These are phyloP conservation scores for Globisporangium rhizosaccharum DNA, from an alignment of 352 stramenopile species.

Conservation along the genomic window DNA sequence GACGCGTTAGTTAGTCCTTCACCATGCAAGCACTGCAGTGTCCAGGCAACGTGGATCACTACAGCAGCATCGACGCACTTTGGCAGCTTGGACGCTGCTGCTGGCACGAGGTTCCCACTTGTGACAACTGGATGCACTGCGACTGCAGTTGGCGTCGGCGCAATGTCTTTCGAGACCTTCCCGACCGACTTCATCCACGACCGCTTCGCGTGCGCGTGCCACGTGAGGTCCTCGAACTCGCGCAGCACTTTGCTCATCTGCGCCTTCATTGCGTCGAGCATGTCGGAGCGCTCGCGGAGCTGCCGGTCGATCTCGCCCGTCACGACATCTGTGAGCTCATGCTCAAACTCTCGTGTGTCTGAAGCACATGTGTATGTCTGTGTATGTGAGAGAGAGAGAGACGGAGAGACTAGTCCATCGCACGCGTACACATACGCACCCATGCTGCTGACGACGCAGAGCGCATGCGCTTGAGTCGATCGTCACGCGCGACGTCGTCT, in stretches of 20 bases:
- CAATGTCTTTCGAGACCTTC: conserved; percentile 26
- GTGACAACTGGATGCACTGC: conserved; percentile 32
- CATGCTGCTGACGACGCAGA: background rate
- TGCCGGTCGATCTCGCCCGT: conserved; percentile 57
- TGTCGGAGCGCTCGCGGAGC: conserved; percentile 39
- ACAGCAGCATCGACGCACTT: conserved; percentile 25
- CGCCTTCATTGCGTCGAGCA: conserved; percentile 53
- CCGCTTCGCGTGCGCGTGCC: conserved; percentile 45
- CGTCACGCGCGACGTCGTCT: too few relatives aligned
- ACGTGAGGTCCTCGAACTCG: conserved; percentile 65
- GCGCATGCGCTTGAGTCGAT: too few relatives aligned
- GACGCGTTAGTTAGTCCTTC: background rate
- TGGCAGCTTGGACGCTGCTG: conserved; percentile 24
- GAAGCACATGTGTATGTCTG: too few relatives aligned
- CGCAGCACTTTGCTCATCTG: conserved; percentile 65
- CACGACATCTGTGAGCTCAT: conserved; percentile 61
- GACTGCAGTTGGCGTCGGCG: conserved; percentile 13
- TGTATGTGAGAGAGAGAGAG: too few relatives aligned
- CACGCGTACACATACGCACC: background rate
- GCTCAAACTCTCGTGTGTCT: conserved; percentile 25
- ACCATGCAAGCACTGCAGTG: background rate
- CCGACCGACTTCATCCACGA: conserved; percentile 64
- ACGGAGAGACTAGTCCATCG: background rate
- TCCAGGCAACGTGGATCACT: background rate
- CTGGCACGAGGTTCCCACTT: conserved; percentile 19